phyloP scores from a whole-genome alignment of 257 asterid genomes.

The Mitragyna speciosa region DNA sequence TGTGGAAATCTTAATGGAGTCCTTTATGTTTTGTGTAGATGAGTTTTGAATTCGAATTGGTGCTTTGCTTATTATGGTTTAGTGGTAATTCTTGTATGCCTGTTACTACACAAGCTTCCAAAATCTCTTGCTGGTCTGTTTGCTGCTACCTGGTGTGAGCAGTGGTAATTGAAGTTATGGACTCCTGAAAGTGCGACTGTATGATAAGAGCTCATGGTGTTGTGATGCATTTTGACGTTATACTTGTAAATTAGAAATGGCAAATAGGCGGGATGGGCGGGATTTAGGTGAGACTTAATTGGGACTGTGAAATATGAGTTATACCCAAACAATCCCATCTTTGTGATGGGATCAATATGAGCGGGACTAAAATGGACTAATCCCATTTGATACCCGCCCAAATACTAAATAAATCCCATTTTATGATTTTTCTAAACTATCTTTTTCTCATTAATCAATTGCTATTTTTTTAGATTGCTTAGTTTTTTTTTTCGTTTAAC shows the following conservation, averaged over 20 bases:
- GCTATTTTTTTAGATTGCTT: too few species aligned
- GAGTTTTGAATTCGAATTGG: neutral
- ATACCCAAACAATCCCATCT: too few species aligned
- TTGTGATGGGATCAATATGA: too few species aligned
- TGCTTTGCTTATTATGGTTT: neutral
- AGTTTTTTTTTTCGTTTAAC: too few species aligned
- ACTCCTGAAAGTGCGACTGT: neutral
- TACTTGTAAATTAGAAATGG: neutral
- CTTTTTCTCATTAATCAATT: too few species aligned
- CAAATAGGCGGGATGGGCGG: too few species aligned
- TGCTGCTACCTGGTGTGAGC: neutral
- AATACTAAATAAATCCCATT: too few species aligned
- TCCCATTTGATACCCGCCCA: too few species aligned
- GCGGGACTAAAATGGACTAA: too few species aligned
- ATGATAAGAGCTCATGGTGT: neutral
- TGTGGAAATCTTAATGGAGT: neutral
- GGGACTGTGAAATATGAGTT: too few species aligned
- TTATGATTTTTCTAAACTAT: too few species aligned
- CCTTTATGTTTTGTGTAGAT: neutral
- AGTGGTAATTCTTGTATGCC: neutral
- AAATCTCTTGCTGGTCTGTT: neutral
- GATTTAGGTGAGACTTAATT: too few species aligned
- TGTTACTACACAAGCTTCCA: neutral
- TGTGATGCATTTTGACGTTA: neutral
- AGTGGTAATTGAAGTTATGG: neutral